Conservation (phyloP, 306 rosid genomes). For the Castanea sativa region DNA sequence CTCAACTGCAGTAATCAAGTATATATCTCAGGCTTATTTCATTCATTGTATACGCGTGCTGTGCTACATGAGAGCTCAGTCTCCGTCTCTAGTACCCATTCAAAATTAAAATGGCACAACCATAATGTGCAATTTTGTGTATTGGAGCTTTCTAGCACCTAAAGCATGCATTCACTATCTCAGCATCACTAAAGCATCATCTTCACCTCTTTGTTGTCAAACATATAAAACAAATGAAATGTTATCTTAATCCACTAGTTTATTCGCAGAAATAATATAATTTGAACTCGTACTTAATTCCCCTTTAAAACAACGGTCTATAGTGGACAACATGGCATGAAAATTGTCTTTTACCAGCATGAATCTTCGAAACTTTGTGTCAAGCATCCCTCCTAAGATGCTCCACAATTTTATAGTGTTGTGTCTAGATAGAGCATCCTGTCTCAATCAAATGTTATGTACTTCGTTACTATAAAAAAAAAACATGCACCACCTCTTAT, state of each 20-base stretch:
- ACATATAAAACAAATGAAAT: background rate
- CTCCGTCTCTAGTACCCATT: background rate
- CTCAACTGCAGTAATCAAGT: background rate
- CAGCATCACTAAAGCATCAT: conserved; percentile 1
- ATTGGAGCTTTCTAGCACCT: conserved; percentile 22
- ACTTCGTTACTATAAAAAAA: conserved; percentile 2
- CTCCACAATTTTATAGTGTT: conserved; percentile 20
- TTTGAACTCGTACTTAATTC: background rate
- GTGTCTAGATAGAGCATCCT: conserved; percentile 16
- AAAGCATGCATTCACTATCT: background rate
- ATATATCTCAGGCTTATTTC: too few species aligned
- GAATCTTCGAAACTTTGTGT: conserved; percentile 20
- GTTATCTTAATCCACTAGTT: background rate
- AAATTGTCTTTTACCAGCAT: conserved; percentile 25
- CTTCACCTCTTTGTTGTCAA: background rate
- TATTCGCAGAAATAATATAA: background rate
- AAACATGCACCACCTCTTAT: background rate
- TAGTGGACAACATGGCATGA: too few species aligned
- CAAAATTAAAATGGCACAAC: conserved; percentile 28
- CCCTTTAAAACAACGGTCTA: background rate
- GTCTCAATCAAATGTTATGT: background rate
- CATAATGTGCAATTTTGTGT: conserved; percentile 12
- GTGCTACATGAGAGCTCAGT: conserved; percentile 4
- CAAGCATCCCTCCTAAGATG: conserved; percentile 18
- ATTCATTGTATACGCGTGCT: background rate